Evolutionary conservation across 1,284 basidiomycete genomes (phyloP).

Genomic region (Sporisorium exsertum): DNA sequence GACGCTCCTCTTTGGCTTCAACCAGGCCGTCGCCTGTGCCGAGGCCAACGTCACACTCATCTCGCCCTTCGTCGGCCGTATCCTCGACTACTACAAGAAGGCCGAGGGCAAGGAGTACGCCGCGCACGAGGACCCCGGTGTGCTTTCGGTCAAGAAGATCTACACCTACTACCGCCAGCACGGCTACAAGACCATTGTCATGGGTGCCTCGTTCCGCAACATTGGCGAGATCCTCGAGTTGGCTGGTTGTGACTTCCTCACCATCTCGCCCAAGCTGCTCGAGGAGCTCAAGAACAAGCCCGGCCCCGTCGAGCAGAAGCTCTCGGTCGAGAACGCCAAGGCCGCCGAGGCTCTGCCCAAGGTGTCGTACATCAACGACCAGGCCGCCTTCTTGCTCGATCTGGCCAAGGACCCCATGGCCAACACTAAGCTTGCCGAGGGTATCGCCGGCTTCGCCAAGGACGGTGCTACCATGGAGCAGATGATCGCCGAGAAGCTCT

Average conservation of each 20-base stretch:
- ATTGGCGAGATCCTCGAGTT: constrained; percentile 91
- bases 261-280: constrained; percentile 89
- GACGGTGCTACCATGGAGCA: constrained; percentile 90
- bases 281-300: constrained; percentile 89
- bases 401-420: constrained; percentile 75
- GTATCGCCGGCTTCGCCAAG: constrained; percentile 87
- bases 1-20: constrained; percentile 97
- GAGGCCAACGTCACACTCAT: constrained; percentile 98
- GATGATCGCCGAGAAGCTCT: constrained; percentile 83
- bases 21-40: constrained; percentile 96
- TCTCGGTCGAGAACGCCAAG: constrained; percentile 79
- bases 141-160: constrained; percentile 92
- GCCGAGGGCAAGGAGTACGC: constrained; percentile 66
- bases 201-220: constrained; percentile 96
- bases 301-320: constrained; percentile 83
- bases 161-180: constrained; percentile 98
- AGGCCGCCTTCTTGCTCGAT: constrained; percentile 93
- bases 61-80: constrained; percentile 96
- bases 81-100: constrained; percentile 69
- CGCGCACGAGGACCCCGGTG: constrained; percentile 87
- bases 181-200: constrained; percentile 98
- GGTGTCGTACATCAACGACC: constrained; percentile 88
- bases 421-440: constrained; percentile 79
- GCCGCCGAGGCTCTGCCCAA: constrained; percentile 78
- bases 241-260: constrained; percentile 93